phyloP scores from a whole-genome alignment of 257 asterid genomes.

The Mitragyna speciosa region DNA sequence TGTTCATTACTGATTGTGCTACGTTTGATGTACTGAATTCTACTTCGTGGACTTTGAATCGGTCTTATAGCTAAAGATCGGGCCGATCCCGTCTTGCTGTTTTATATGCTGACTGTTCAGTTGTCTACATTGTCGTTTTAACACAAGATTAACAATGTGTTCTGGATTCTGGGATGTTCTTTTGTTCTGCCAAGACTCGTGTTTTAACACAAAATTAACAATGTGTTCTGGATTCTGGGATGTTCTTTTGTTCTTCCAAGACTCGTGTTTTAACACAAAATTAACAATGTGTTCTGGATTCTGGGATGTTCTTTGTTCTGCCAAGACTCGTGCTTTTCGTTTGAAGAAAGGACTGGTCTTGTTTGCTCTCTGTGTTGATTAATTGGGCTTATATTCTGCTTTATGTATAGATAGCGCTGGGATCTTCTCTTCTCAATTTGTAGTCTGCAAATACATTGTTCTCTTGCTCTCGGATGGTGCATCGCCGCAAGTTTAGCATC shows the following conservation, averaged over 20 bases:
- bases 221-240: too few relatives aligned
- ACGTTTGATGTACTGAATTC: not conserved
- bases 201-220: too few relatives aligned
- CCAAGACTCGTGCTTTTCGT: constrained; percentile 21
- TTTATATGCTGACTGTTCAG: constrained; percentile 16
- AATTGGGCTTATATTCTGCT: constrained; percentile 14
- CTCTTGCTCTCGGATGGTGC: not conserved
- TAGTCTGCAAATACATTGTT: not conserved
- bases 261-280: constrained; percentile 23
- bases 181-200: constrained; percentile 23
- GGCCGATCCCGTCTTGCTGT: constrained; percentile 31
- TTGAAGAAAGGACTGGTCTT: constrained; percentile 17
- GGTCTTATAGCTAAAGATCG: constrained; percentile 27
- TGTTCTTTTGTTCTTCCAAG: constrained; percentile 22
- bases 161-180: constrained; percentile 32
- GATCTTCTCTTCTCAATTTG: constrained; percentile 43
- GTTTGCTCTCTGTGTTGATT: constrained; percentile 12
- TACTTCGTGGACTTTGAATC: constrained; percentile 10
- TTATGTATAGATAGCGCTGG: constrained; percentile 22
- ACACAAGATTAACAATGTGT: too few relatives aligned
- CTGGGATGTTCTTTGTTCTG: constrained; percentile 24
- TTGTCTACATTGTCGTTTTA: constrained; percentile 39
- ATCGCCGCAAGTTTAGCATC: not conserved
- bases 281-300: too few relatives aligned
- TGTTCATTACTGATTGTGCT: constrained; percentile 5